A percentile compares a stretch with the other conserved stretches of the same genome.
These are phyloP conservation scores for Gossypium lobatum DNA, from an alignment of 441 rosid species.

Conservation along the genomic window DNA sequence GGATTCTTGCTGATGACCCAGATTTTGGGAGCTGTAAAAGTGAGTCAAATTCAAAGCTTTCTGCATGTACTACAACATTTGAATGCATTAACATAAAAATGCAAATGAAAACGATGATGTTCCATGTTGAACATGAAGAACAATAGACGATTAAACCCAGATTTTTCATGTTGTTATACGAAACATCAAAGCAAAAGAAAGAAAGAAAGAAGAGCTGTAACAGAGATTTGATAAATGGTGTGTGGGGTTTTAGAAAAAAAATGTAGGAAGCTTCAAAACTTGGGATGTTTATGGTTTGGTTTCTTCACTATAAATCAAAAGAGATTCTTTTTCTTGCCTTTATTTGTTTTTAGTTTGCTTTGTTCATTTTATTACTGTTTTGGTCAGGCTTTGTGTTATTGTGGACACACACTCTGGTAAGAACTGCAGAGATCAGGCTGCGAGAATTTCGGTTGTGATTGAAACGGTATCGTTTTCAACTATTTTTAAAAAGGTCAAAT, in stretches of 20 bases:
- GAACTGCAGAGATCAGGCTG: too few relatives aligned
- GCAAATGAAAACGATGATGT: conserved; percentile 4
- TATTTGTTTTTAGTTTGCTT: neutral
- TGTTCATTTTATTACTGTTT: neutral
- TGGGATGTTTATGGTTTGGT: neutral
- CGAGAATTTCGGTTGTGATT: too few relatives aligned
- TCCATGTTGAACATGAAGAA: conserved; percentile 16
- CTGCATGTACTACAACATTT: conserved; percentile 25
- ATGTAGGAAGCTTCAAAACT: conserved; percentile 4
- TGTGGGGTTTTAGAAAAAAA: neutral
- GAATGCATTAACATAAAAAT: conserved; percentile 16
- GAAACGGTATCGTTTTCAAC: too few relatives aligned
- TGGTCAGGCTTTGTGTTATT: too few relatives aligned
- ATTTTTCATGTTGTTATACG: conserved; percentile 20
- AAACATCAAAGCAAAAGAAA: neutral
- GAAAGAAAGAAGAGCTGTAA: neutral
- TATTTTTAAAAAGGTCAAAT: too few relatives aligned
- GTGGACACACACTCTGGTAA: too few relatives aligned
- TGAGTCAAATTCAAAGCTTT: conserved; percentile 58
- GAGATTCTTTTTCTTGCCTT: neutral
- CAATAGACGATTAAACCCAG: conserved; percentile 3
- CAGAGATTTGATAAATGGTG: neutral
- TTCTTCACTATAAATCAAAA: neutral
- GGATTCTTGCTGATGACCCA: conserved; percentile 24
- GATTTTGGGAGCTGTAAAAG: conserved; percentile 51